phyloP scores from a whole-genome alignment of 176 grass and related monocot species.

The Oryza meyeriana region DNA sequence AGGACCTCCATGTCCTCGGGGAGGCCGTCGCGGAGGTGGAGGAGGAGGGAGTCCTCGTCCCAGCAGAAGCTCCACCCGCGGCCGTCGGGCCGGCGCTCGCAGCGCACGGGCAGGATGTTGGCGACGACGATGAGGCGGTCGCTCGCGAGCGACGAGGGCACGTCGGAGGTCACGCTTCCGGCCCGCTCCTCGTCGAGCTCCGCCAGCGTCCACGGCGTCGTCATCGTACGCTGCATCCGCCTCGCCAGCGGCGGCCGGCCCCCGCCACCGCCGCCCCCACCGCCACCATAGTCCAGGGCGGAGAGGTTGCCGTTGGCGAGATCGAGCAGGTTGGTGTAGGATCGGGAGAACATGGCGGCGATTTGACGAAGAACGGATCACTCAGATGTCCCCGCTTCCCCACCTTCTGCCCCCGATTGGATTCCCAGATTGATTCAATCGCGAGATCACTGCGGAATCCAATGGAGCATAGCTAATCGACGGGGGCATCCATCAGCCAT shows the following conservation, averaged over 20 bases:
- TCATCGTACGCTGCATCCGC: conserved; percentile 54
- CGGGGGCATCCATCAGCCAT: not conserved
- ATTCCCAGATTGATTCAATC: not conserved
- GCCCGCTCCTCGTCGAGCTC: conserved; percentile 58
- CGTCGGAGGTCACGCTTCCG: conserved; percentile 60
- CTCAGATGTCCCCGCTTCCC: not conserved
- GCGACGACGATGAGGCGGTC: conserved; percentile 70
- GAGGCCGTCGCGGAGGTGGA: conserved; percentile 69
- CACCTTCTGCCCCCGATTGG: not conserved
- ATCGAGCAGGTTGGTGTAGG: conserved; percentile 66
- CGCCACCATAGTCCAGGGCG: conserved; percentile 46
- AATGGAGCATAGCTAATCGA: not conserved
- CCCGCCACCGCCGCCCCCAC: not conserved
- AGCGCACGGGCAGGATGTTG: conserved; percentile 59
- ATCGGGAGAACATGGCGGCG: conserved; percentile 60
- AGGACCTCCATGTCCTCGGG: conserved; percentile 79
- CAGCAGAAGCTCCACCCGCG: conserved; percentile 56
- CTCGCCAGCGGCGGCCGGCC: conserved; percentile 31
- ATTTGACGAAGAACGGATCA: not conserved
- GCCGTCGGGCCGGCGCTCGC: conserved; percentile 45
- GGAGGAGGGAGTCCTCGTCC: conserved; percentile 75
- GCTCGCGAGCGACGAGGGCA: conserved; percentile 45
- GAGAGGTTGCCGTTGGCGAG: conserved; percentile 63
- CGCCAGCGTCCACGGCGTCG: conserved; percentile 44
- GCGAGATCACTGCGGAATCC: not conserved